Evolutionary conservation across 306 rosid species (phyloP), one percentile per base, ranked within the genome.

Genomic region (Crotalaria pallida): DNA sequence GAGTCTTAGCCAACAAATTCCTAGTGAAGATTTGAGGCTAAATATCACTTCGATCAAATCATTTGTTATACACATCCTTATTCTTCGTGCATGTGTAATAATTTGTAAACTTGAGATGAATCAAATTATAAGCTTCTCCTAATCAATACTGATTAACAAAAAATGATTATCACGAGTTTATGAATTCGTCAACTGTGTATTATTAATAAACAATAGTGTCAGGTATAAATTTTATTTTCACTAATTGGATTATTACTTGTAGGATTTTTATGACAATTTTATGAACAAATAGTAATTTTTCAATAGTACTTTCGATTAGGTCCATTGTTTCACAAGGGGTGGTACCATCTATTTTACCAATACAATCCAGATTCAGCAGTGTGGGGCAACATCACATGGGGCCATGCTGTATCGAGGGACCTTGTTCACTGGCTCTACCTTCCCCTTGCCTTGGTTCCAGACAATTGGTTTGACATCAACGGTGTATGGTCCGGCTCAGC

Each of bases 371-470:
- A 87, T 33, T 92, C 96, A 6, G 95, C 96, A 0, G 68, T 86
- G 59, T 92, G 96, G 95, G 98, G 95, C 10, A 92, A 85, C 86
- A 92, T 92, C 31, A 67, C 95, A 1, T 92, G 98, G 98, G 98
- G 95, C 15, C 98, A 92, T 13, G 92, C 98, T 0, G 83, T 92
- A 0, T 92, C 98, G 0, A 71, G 29, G 38, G 98, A 92, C 80
- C 41, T 92, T 21, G 86, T 92, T 68, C 98, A 89, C 45, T 92
- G 98, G 98, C 68, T 85, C 38, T 83, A 92, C 68, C 96, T 92
- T 11, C 96, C 96, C 0, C 9, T 82, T 0, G 95, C 98, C 4
- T 78, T 92, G 83, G 65, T 79, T 9, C 88, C 92, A 2, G 90
- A 89, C 49, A 71, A 3, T 0, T 75, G 88, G 77, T 89, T 31